Conservation (phyloP, 2,329 filamentous ascomycete genomes). For the Pseudocercospora fijiensis region DNA sequence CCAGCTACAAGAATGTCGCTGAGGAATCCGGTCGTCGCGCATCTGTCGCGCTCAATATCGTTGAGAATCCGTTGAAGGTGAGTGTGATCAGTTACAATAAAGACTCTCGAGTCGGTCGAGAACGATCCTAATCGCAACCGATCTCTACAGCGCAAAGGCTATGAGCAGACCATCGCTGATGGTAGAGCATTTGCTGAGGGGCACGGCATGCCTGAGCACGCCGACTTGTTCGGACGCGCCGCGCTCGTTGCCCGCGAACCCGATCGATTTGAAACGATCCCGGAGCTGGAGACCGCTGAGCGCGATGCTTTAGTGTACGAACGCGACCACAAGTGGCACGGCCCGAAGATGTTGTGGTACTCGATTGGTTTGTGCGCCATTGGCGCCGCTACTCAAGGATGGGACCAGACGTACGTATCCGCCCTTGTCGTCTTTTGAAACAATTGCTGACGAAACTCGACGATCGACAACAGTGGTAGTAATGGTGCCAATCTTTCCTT, state of each 20-base stretch:
- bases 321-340: slow-evolving; percentile 65
- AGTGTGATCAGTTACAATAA: slow-evolving; percentile 15
- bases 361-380: slow-evolving; percentile 55
- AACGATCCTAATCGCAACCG: not conserved
- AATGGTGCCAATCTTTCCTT: slow-evolving; percentile 38
- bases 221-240: slow-evolving; percentile 40
- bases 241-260: slow-evolving; percentile 74
- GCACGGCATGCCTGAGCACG: slow-evolving; percentile 40
- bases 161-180: slow-evolving; percentile 37
- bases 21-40: slow-evolving; percentile 35
- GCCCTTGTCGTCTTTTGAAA: not conserved
- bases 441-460: not conserved
- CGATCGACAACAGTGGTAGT: slow-evolving; percentile 19
- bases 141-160: slow-evolving; percentile 35
- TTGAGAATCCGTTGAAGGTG: slow-evolving; percentile 50
- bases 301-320: slow-evolving; percentile 61
- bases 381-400: slow-evolving; percentile 37
- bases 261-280: slow-evolving; percentile 60
- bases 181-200: slow-evolving; percentile 38
- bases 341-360: slow-evolving; percentile 62
- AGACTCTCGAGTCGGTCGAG: not conserved
- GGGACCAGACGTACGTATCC: slow-evolving; percentile 34
- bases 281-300: slow-evolving; percentile 61
- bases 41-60: slow-evolving; percentile 49
- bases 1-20: slow-evolving; percentile 1